A percentile compares a stretch with the other conserved stretches of the same genome.
phyloP scores from a whole-genome alignment of 495 filamentous ascomycete species.

The Xylaria cubensis region DNA sequence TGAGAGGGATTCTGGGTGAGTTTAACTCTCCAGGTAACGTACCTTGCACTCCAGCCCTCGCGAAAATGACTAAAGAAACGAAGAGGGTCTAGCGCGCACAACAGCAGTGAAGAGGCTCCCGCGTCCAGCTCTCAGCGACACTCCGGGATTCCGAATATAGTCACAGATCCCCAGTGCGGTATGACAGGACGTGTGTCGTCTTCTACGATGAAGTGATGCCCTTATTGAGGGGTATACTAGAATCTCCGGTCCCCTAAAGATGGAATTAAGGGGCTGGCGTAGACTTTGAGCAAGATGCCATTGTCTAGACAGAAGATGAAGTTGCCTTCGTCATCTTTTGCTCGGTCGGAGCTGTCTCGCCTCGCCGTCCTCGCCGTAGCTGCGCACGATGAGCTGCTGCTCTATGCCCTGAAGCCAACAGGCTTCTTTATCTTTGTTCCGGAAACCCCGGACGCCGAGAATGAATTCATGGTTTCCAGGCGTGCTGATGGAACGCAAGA shows the following conservation, averaged over 20 bases:
- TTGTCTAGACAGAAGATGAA: conserved; percentile 61
- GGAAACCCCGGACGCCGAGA: conserved; percentile 61
- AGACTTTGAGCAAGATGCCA: conserved; percentile 67
- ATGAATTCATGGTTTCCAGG: conserved; percentile 81
- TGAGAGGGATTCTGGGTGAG: conserved; percentile 44
- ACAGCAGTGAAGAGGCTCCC: conserved; percentile 62
- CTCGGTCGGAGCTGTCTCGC: conserved; percentile 44
- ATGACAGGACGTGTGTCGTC: conserved; percentile 67
- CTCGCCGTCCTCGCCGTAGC: conserved; percentile 35
- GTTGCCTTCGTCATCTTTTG: conserved; percentile 64
- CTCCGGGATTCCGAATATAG: conserved; percentile 33
- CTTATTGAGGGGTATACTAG: conserved; percentile 59
- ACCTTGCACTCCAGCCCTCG: conserved; percentile 71
- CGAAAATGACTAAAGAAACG: conserved; percentile 82
- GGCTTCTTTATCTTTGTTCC: conserved; percentile 26
- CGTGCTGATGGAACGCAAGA: conserved; percentile 64
- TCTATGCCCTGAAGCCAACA: conserved; percentile 20
- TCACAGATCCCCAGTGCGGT: conserved; percentile 68
- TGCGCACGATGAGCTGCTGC: conserved; percentile 27
- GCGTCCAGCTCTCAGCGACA: conserved; percentile 57
- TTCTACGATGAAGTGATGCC: conserved; percentile 57
- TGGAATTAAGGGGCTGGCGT: conserved; percentile 73
- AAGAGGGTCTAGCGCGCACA: conserved; percentile 59
- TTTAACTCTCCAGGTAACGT: conserved; percentile 61
- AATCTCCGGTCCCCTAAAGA: conserved; percentile 67